These are phyloP conservation scores for Suillus occidentalis DNA, from an alignment of 768 basidiomycete species.

Conservation along the genomic window DNA sequence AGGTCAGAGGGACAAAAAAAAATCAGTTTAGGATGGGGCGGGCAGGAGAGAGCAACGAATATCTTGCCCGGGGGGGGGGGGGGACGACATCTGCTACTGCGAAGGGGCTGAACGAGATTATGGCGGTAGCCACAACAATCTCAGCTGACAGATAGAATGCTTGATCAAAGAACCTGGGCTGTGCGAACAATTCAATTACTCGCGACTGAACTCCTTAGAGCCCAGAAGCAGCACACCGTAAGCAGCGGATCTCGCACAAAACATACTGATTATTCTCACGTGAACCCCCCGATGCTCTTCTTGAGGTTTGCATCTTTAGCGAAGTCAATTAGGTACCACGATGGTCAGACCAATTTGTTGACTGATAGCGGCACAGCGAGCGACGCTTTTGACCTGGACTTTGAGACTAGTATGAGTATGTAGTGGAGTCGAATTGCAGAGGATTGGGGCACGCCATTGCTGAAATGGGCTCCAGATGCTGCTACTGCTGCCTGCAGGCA, in stretches of 20 bases:
- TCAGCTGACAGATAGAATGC: conserved; percentile 38
- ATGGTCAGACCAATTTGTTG: conserved; percentile 52
- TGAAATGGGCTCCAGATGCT: conserved; percentile 46
- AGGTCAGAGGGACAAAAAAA: conserved; percentile 38
- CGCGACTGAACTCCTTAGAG: not conserved
- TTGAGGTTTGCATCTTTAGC: conserved; percentile 42
- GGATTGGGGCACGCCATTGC: conserved; percentile 51
- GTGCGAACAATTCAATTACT: not conserved
- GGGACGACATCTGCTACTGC: conserved; percentile 51
- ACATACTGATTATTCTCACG: conserved; percentile 43
- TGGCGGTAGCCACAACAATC: conserved; percentile 47
- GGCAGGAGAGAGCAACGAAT: not conserved
- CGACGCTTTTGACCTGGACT: conserved; percentile 46
- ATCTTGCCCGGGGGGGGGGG: conserved; percentile 43
- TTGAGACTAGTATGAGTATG: conserved; percentile 44
- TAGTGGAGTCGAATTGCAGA: conserved; percentile 41
- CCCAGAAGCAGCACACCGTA: conserved; percentile 33
- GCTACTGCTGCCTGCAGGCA: conserved; percentile 42
- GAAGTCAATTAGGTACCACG: conserved; percentile 55
- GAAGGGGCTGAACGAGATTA: conserved; percentile 45
- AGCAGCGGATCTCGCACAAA: conserved; percentile 44
- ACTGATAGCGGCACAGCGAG: conserved; percentile 49
- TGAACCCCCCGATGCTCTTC: conserved; percentile 40
- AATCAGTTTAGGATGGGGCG: not conserved
- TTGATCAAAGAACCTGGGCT: conserved; percentile 55